phyloP scores from a whole-genome alignment of 164 flowering plant species.

The Tinospora cordifolia region DNA sequence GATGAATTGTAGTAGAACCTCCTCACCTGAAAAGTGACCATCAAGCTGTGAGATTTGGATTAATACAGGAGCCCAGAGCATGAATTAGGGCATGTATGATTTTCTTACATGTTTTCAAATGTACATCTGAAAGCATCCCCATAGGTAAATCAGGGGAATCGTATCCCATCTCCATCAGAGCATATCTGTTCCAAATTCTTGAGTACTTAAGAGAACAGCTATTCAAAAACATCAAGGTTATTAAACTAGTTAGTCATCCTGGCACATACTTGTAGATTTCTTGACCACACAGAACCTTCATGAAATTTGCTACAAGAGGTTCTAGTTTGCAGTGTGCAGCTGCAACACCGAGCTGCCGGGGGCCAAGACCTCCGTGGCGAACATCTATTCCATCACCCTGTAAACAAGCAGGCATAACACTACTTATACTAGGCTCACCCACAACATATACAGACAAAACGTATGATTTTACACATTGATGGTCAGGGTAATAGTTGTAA shows the following conservation, averaged over 20 bases:
- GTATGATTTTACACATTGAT: background rate
- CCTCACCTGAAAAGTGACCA: constrained; percentile 46
- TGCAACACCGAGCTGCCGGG: constrained; percentile 71
- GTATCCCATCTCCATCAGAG: constrained; percentile 70
- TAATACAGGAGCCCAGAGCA: background rate
- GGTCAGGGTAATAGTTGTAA: background rate
- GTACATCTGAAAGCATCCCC: constrained; percentile 60
- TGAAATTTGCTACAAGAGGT: constrained; percentile 54
- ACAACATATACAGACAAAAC: background rate
- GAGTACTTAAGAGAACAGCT: too few species aligned
- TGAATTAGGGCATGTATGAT: background rate
- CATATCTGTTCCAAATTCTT: constrained; percentile 36
- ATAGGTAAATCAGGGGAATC: constrained; percentile 64
- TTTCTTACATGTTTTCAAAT: constrained; percentile 55
- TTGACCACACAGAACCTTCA: constrained; percentile 73
- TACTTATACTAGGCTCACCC: background rate
- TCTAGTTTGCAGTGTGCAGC: constrained; percentile 60
- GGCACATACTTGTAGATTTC: constrained; percentile 52
- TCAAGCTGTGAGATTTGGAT: too few species aligned
- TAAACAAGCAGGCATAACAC: background rate
- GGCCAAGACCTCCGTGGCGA: constrained; percentile 62
- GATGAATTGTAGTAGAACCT: constrained; percentile 34
- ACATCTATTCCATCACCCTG: constrained; percentile 78
- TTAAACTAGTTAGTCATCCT: background rate
- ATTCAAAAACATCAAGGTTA: background rate